A percentile compares a stretch with the other conserved stretches of the same genome.
These are phyloP conservation scores for Arachnomyces sp. DNA, from an alignment of 2,329 filamentous ascomycete genomes.

Conservation along the genomic window DNA sequence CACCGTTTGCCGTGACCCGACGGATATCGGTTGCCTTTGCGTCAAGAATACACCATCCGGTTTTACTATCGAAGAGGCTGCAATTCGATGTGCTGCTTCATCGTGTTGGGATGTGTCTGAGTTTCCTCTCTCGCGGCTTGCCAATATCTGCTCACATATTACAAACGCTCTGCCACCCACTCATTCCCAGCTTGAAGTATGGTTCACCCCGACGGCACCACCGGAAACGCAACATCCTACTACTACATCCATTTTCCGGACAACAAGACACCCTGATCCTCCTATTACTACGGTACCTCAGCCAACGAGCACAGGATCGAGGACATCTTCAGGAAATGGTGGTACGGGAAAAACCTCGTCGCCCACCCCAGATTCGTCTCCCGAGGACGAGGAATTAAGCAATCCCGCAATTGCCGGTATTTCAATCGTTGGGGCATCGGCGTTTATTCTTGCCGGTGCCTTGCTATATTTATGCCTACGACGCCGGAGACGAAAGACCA, in stretches of 20 bases:
- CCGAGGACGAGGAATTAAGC: too few relatives aligned
- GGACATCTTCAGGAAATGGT: too few relatives aligned
- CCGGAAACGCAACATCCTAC: constrained; percentile 18
- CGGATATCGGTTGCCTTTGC: constrained; percentile 59
- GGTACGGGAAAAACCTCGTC: too few relatives aligned
- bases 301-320: too few relatives aligned
- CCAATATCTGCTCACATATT: constrained; percentile 51
- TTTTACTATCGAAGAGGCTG: constrained; percentile 65
- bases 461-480: constrained; percentile 24
- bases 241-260: too few relatives aligned
- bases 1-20: constrained; percentile 41
- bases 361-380: too few relatives aligned
- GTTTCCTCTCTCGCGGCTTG: constrained; percentile 18
- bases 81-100: constrained; percentile 58
- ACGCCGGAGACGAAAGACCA: constrained; percentile 14
- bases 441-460: constrained; percentile 42
- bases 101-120: constrained; percentile 45
- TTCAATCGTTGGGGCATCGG: constrained; percentile 47
- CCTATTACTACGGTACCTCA: too few relatives aligned
- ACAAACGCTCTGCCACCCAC: constrained; percentile 49
- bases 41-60: constrained; percentile 51
- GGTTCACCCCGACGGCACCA: constrained; percentile 29
- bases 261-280: too few relatives aligned
- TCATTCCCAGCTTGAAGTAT: constrained; percentile 54
- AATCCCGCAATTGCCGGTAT: constrained; percentile 46